Base-by-base conservation (phyloP, 169 alveolate species). In the Babesia gibsoni region DNA sequence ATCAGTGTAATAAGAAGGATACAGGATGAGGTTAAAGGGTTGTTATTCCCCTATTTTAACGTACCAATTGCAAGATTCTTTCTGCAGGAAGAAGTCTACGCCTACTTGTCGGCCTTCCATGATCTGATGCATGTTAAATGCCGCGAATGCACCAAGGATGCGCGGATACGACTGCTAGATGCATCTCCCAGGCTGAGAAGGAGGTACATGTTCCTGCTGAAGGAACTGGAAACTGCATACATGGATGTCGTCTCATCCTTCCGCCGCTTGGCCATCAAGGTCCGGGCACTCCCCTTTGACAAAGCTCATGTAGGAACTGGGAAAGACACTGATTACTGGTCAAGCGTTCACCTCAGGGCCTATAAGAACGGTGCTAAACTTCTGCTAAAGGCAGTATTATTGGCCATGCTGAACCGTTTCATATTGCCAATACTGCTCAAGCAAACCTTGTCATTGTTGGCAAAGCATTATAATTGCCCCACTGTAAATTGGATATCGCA, bases 171-270 rank as follows among this genome's bases (percentile, higher is more conserved):
- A n/a, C 29, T 67, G 2, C 43, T 77, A 41, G 72, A 66, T 16
- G 73, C 86, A 12, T 77, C 86, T 6, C 86, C 86, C 5, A 43
- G 86, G 46, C 25, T 64, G 16, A 8, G 5, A 33, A 43, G 45
- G 23, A 35, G 16, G 29, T 16, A 42, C 10, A 12, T 20, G 41
- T 57, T 20, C 8, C 33, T n/a, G 33, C 33, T 58, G 18, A 22
- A 36, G 23, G 39, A 33, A 18, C n/a, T 77, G 25, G 45, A 25
- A 12, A 18, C 52, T 8, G 32, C 67, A 37, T 33, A 49, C 14
- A 67, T 46, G 16, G 73, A 18, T 36, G 32, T 61, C 20, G 22
- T 18, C 18, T 37, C 30, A 6, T 59, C 49, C 9, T 23, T 43
- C 39, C 25, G 57, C 10, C 5, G n/a, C 36, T 48, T 67, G 12